These are phyloP conservation scores for Trichosporon sp. DNA, from an alignment of 1,284 basidiomycete species.

Conservation along the genomic window DNA sequence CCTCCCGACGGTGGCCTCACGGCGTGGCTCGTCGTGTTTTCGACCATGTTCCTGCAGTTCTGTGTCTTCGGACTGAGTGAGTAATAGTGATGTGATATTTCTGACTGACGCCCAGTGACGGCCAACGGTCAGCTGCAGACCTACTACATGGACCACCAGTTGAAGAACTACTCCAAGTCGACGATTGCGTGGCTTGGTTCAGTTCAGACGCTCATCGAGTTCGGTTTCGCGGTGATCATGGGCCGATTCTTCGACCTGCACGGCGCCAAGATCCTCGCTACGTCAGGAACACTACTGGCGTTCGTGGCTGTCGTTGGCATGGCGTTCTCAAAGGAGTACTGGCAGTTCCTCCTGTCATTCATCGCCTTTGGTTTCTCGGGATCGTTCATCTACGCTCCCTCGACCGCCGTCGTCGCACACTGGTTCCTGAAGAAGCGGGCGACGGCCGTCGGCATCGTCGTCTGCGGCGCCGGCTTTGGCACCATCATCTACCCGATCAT, in stretches of 20 bases:
- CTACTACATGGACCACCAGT: slow-evolving; percentile 49
- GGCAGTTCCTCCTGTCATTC: slow-evolving; percentile 53
- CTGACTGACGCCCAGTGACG: slow-evolving; percentile 37
- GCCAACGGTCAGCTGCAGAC: slow-evolving; percentile 48
- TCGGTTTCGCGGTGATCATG: slow-evolving; percentile 42
- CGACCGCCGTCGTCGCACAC: slow-evolving; percentile 49
- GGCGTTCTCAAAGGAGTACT: slow-evolving; percentile 53
- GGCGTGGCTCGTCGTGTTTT: slow-evolving; percentile 50
- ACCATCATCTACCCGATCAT: slow-evolving; percentile 54
- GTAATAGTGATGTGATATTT: slow-evolving; percentile 9
- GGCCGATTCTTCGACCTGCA: slow-evolving; percentile 54
- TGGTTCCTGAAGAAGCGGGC: slow-evolving; percentile 51
- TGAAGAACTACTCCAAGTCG: slow-evolving; percentile 42
- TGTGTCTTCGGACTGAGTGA: slow-evolving; percentile 52
- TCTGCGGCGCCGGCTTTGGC: slow-evolving; percentile 48
- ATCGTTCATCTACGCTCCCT: slow-evolving; percentile 47
- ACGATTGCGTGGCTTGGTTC: slow-evolving; percentile 53
- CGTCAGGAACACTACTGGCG: slow-evolving; percentile 37
- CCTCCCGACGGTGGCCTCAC: slow-evolving; percentile 53
- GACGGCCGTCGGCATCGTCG: slow-evolving; percentile 49
- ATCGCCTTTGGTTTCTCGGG: slow-evolving; percentile 47
- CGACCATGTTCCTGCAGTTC: slow-evolving; percentile 48
- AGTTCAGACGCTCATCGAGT: slow-evolving; percentile 44
- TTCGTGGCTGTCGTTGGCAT: slow-evolving; percentile 44
- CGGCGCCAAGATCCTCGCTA: slow-evolving; percentile 42